Base-by-base conservation (phyloP, 176 grass and related monocot species). In the Tillandsia leiboldiana region DNA sequence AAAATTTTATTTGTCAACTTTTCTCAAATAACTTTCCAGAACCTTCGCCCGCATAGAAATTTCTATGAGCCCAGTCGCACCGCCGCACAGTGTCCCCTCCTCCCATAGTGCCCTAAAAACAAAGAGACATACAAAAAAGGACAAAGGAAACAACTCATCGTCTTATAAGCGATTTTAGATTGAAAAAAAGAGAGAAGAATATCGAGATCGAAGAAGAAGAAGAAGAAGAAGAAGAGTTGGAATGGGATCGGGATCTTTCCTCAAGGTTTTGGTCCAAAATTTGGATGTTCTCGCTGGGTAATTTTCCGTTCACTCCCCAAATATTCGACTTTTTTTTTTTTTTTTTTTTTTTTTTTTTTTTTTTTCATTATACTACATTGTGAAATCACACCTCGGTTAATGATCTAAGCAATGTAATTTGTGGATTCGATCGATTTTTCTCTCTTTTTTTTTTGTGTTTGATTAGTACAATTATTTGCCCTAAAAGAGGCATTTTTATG, bases 261-360 rank as follows among this genome's bases (percentile, higher is more conserved):
- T 77, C 66, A 61, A 50, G 75, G 75, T 77, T 2, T 65, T 77
- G 5, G 75, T 66, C 33, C 68, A 63, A 49, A 77, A 77, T 23
- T 77, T 77, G 33, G 75, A 77, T 26, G 53, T 77, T 69, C 75
- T 77, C 50, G 75, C 75, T 26, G 75, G 75, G 75, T 77, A 77
- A 52, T 14, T 1, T 61, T 42, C 17, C 17, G 15, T 15, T 23
- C 15, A 61, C 15, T 61, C n/a, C 15, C 17, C 22, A 18, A 20
- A 61, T 23, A 61, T 61, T 61, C 56, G 56, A 61, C 20, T n/a
- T n/a, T n/a, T n/a, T n/a, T n/a, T n/a, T n/a, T n/a, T n/a, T n/a
- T n/a, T n/a, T n/a, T n/a, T 2, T 59, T 33, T n/a, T 59, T 2
- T 59, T 33, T n/a, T 59, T 14, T 20, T 22, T 61, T n/a, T 20